Evolutionary conservation across 2,329 filamentous ascomycete species (phyloP), one percentile per base, ranked within the genome.

Genomic region (Sarocladium kiliense): DNA sequence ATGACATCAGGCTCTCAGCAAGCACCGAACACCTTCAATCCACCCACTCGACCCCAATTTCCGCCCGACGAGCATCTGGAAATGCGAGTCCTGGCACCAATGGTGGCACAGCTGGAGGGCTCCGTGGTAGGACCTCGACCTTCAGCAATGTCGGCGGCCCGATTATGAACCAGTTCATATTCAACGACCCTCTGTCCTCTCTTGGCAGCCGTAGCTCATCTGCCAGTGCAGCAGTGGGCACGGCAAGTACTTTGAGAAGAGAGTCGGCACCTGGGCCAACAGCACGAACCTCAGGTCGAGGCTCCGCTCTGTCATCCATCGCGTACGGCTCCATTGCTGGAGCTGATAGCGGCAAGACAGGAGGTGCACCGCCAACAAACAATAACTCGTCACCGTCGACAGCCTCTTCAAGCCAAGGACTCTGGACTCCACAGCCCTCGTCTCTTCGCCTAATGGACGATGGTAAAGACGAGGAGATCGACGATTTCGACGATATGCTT

Each of bases 1-100:
- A 91, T 65, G 88, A 92, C 57, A 81, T 93, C 61, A 85, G 84
- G 59, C 70, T 92, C 14, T 79, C 87, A n/a, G 87, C 87, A 27
- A 90, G 83, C 55, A 86, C 84, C 0, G 88, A 92, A 30, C 89
- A 94, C 64, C 72, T 93, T 2, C 79, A 84, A 5, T 71, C 72
- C 27, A 70, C 63, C 12, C 62, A 64, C 3, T 71, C 69, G 2
- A 71, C 69, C 18, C 69, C 72, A 1, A 62, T 64, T 58, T 68
- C 68, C 36, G 59, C 65, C 16, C 63, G 67, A 56, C 66, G 68
- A 3, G 63, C 62, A 5, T 66, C 74, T 58, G 64, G 59, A 63
- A 68, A 51, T 59, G 64, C 55, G 62, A 71, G 41, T 64, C 57
- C 12, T 25, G 45, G 6, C 64, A 55, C 47, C 55, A 70, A 3